Percentiles rank a stretch among this genome's conserved stretches.
Conservation (phyloP, 1,139 yeast genomes). For the Lodderomyces orthopsilosis region DNA sequence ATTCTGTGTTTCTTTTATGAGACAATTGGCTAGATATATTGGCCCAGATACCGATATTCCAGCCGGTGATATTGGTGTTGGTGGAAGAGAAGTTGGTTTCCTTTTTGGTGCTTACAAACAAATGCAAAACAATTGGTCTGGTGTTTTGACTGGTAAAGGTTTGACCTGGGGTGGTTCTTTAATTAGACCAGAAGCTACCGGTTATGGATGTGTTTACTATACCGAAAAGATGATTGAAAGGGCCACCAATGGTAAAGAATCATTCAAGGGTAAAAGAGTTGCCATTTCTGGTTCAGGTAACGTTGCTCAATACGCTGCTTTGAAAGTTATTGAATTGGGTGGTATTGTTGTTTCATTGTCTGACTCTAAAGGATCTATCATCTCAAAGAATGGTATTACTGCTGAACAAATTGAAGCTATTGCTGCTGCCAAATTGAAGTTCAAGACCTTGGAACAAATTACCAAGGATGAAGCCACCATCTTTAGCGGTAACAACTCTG, state of each 20-base stretch:
- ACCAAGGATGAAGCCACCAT: constrained; percentile 53
- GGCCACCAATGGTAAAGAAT: constrained; percentile 84
- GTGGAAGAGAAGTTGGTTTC: constrained; percentile 91
- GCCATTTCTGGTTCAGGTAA: constrained; percentile 98
- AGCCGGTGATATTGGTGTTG: constrained; percentile 94
- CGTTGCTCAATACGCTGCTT: constrained; percentile 98
- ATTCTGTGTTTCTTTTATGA: constrained; percentile 94
- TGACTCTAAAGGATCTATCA: constrained; percentile 88
- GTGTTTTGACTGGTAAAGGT: constrained; percentile 98
- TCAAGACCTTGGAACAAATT: constrained; percentile 73
- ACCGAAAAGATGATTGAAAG: constrained; percentile 96
- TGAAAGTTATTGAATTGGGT: constrained; percentile 95
- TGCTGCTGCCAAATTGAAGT: constrained; percentile 77
- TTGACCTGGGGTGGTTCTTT: constrained; percentile 98
- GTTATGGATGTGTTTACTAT: constrained; percentile 95
- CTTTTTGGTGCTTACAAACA: constrained; percentile 96
- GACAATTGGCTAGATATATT: constrained; percentile 92
- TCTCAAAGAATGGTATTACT: constrained; percentile 77
- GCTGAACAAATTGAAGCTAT: constrained; percentile 74
- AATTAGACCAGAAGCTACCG: constrained; percentile 99
- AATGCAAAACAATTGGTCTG: constrained; percentile 90
- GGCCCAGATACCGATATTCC: constrained; percentile 98
- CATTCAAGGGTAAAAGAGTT: constrained; percentile 89
- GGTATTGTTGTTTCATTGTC: constrained; percentile 92
- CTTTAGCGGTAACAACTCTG: constrained; percentile 51